Evolutionary conservation across 2,329 filamentous ascomycete species (phyloP).

Genomic region (Fusarium udum): DNA sequence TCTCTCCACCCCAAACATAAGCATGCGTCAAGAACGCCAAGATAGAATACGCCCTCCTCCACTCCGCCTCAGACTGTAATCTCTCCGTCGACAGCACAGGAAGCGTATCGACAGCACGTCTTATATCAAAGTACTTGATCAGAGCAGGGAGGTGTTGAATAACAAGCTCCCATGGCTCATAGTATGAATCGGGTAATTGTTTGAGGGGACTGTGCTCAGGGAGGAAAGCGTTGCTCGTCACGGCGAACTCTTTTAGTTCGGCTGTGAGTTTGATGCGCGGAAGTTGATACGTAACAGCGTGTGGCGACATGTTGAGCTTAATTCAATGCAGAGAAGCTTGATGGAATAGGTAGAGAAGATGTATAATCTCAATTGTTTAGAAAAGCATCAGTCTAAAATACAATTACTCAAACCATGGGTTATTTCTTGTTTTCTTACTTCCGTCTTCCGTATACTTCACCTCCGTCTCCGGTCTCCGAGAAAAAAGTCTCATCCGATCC

Average conservation of each 20-base stretch:
- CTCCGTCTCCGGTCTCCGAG: slow-evolving; percentile 14
- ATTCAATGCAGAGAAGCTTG: background rate
- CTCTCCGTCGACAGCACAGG: slow-evolving; percentile 74
- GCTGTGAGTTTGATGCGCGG: slow-evolving; percentile 30
- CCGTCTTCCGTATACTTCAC: slow-evolving; percentile 12
- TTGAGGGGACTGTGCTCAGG: slow-evolving; percentile 74
- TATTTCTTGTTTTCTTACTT: background rate
- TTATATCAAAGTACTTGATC: slow-evolving; percentile 68
- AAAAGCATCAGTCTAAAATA: slow-evolving; percentile 20
- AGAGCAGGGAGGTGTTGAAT: slow-evolving; percentile 73
- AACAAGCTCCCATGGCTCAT: slow-evolving; percentile 80
- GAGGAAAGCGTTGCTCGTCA: slow-evolving; percentile 76
- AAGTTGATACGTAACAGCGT: slow-evolving; percentile 46
- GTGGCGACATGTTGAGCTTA: slow-evolving; percentile 52
- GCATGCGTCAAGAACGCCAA: slow-evolving; percentile 83
- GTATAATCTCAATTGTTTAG: background rate
- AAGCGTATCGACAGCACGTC: slow-evolving; percentile 70
- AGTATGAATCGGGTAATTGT: slow-evolving; percentile 74
- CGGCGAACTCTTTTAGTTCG: slow-evolving; percentile 49
- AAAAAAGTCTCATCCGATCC: background rate
- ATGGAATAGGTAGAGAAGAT: background rate
- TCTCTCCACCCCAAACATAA: slow-evolving; percentile 88
- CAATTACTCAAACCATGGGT: background rate
- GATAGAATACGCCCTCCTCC: slow-evolving; percentile 82
- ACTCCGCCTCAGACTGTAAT: slow-evolving; percentile 74